phyloP scores from a whole-genome alignment of 2,329 filamentous ascomycete species.

The Nemania diffusa region DNA sequence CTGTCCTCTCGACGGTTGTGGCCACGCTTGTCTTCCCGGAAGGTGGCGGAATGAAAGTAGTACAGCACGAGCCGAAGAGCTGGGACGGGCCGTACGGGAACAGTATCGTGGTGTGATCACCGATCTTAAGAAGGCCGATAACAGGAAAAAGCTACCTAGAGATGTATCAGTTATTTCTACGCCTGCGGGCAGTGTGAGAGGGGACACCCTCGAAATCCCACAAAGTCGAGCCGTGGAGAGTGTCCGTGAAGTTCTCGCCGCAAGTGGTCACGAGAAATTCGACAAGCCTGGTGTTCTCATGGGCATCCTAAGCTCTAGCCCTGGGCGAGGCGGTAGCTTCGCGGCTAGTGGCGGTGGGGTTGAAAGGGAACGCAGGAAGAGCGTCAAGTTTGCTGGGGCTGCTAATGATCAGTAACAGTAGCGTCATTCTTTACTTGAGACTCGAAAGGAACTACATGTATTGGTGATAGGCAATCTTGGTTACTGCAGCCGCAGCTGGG shows the following conservation, averaged over 20 bases:
- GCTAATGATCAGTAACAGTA: slow-evolving; percentile 49
- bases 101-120: slow-evolving; percentile 47
- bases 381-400: slow-evolving; percentile 69
- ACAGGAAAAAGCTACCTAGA: slow-evolving; percentile 32
- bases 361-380: slow-evolving; percentile 69
- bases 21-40: slow-evolving; percentile 70
- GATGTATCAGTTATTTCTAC: slow-evolving; percentile 34
- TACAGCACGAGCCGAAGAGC: slow-evolving; percentile 61
- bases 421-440: slow-evolving; percentile 8
- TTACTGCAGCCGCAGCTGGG: neutral
- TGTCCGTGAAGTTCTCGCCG: slow-evolving; percentile 62
- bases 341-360: slow-evolving; percentile 42
- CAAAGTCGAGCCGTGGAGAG: slow-evolving; percentile 70
- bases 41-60: slow-evolving; percentile 62
- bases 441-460: neutral
- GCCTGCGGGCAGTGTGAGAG: slow-evolving; percentile 51
- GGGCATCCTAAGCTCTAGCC: slow-evolving; percentile 64
- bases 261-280: slow-evolving; percentile 27
- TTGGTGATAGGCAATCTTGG: slow-evolving; percentile 1
- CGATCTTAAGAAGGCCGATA: slow-evolving; percentile 33
- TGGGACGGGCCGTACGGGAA: slow-evolving; percentile 60
- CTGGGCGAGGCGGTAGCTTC: slow-evolving; percentile 48
- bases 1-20: slow-evolving; percentile 73
- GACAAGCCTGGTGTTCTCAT: slow-evolving; percentile 52
- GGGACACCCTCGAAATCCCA: slow-evolving; percentile 64